These are phyloP conservation scores for Sclerotiophoma versabilis DNA, from an alignment of 2,329 filamentous ascomycete genomes.

Conservation along the genomic window DNA sequence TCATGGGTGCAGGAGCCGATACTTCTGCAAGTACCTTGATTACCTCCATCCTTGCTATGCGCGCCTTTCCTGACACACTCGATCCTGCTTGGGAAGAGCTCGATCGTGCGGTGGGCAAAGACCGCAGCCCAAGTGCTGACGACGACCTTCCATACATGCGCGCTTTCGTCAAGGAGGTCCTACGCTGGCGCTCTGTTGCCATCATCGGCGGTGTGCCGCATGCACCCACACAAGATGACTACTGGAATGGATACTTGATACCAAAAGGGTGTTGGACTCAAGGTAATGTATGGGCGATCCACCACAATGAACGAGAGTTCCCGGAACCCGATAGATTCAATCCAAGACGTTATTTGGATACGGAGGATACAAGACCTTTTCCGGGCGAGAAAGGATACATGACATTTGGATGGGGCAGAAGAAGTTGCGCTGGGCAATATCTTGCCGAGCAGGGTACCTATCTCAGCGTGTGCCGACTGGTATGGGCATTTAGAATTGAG, in stretches of 20 bases:
- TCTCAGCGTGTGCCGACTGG: constrained; percentile 62
- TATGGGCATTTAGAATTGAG: constrained; percentile 64
- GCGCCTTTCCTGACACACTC: constrained; percentile 42
- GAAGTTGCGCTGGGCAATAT: constrained; percentile 65
- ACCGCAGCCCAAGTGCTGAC: constrained; percentile 45
- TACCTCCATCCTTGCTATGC: constrained; percentile 45
- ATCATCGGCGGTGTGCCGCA: constrained; percentile 48
- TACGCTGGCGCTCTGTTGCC: constrained; percentile 45
- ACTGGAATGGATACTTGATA: constrained; percentile 49
- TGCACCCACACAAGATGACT: constrained; percentile 44
- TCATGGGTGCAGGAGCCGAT: constrained; percentile 46
- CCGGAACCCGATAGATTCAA: constrained; percentile 50
- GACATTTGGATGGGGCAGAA: constrained; percentile 62
- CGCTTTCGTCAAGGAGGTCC: constrained; percentile 46
- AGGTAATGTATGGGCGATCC: constrained; percentile 53
- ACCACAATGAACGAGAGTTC: constrained; percentile 49
- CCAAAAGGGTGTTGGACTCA: constrained; percentile 50
- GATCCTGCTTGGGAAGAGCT: constrained; percentile 43
- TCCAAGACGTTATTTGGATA: constrained; percentile 32
- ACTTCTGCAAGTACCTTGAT: constrained; percentile 46
- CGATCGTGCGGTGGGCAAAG: constrained; percentile 40
- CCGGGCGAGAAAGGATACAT: constrained; percentile 59
- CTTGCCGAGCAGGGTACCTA: constrained; percentile 67
- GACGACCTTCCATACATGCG: constrained; percentile 51
- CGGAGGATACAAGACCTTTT: constrained; percentile 37